Base-by-base conservation (phyloP, 116 monocot species). In the Dioscorea cayenensis region DNA sequence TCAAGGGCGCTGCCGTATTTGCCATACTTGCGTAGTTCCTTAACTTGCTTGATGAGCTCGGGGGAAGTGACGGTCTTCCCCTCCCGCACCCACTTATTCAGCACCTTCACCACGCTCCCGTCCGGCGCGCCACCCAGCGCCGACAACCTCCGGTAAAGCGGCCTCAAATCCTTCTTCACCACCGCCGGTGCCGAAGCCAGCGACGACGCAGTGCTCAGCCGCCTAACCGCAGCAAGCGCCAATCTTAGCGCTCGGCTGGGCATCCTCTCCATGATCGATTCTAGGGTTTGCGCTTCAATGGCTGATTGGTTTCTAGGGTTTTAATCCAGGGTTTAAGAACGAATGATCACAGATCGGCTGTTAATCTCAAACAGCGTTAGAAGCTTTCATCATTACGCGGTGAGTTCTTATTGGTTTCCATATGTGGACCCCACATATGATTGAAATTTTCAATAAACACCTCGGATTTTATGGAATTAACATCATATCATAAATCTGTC, bases 81-180 rank as follows among this genome's bases (percentile, higher is more conserved):
- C 65, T 89, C 81, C 25, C 71, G 67, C 20, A 82, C 21, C 90
- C 90, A 91, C 74, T 73, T 69, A 73, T 87, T 76, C 90, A 91
- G 72, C 36, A 66, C 62, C 51, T 20, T 49, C 66, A n/a, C 69
- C 73, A 87, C 87, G 82, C 86, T 88, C 36, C 79, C 79, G 43
- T 19, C 70, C 38, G 79, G 75, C 17, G 71, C 78, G 1, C 72
- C 68, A 2, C 80, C 72, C 22, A 82, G 73, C n/a, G 78, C 78
- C 74, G 84, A 82, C 12, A 90, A 51, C 61, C 84, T 73, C 63
- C 82, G 76, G 73, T 84, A 90, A 13, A 91, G 82, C 20, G 85
- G 65, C 60, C 43, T 51, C 71, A 6, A 22, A 5, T 50, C 62
- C 65, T 62, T 36, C 37, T 14, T 49, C 55, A 29, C 49, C 49